Evolutionary conservation across 257 asterid genomes (phyloP).

Genomic region (Solanum sparsipilum): DNA sequence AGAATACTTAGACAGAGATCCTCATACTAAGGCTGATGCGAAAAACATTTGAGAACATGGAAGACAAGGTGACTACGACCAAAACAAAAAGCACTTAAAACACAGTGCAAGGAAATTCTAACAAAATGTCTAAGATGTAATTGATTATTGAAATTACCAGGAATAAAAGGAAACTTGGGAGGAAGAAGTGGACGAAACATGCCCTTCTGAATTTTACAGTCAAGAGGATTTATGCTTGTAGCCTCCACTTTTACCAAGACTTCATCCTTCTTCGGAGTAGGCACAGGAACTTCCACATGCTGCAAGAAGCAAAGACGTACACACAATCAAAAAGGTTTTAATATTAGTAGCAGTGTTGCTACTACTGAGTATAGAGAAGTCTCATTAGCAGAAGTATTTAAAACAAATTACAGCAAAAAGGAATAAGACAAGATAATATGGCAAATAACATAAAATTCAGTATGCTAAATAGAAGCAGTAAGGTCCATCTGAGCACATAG

Average conservation of each 20-base stretch:
- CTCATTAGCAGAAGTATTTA: not conserved
- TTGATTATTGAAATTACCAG: slow-evolving; percentile 26
- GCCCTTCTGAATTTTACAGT: slow-evolving; percentile 64
- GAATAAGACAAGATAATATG: not conserved
- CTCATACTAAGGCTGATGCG: not conserved
- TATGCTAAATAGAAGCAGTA: not conserved
- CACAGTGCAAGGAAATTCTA: not conserved
- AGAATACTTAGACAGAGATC: not conserved
- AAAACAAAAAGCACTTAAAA: not conserved
- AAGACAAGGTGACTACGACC: not conserved
- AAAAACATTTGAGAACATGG: not conserved
- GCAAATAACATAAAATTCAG: not conserved
- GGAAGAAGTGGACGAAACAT: slow-evolving; percentile 35
- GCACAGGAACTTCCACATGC: slow-evolving; percentile 64
- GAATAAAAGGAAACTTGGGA: slow-evolving; percentile 37
- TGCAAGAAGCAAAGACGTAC: slow-evolving; percentile 12
- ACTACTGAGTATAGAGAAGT: not conserved
- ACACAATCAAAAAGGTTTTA: not conserved
- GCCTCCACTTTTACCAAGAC: slow-evolving; percentile 63
- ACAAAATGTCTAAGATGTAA: not conserved
- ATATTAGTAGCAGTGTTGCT: not conserved
- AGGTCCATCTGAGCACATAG: not conserved
- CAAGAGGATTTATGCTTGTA: slow-evolving; percentile 54
- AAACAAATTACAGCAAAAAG: not conserved
- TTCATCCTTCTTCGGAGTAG: slow-evolving; percentile 47